Evolutionary conservation across 1,284 basidiomycete genomes (phyloP).

Genomic region (Hypsizygus ulmarius): DNA sequence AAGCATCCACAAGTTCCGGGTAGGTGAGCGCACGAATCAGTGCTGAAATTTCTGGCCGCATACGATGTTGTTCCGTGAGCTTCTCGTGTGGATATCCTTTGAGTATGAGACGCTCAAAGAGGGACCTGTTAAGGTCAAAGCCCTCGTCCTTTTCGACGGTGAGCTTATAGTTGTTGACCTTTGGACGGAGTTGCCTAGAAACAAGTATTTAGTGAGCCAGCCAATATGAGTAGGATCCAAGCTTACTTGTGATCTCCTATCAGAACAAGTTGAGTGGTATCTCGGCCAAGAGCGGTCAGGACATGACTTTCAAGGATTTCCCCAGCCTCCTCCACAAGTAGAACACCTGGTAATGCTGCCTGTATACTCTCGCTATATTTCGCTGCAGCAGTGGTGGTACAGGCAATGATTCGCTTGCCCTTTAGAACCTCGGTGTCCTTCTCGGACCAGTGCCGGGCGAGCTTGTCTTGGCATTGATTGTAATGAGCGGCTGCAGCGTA

Average conservation of each 20-base stretch:
- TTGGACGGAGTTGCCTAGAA: conserved; percentile 63
- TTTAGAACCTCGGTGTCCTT: conserved; percentile 36
- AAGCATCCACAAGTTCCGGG: conserved; percentile 56
- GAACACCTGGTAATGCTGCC: conserved; percentile 43
- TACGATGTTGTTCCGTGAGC: conserved; percentile 59
- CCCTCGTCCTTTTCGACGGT: conserved; percentile 64
- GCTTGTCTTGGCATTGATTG: conserved; percentile 36
- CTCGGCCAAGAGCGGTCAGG: conserved; percentile 49
- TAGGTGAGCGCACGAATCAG: conserved; percentile 61
- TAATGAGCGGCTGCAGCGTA: conserved; percentile 37
- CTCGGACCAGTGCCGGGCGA: conserved; percentile 38
- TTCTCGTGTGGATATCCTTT: conserved; percentile 59
- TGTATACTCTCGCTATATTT: conserved; percentile 50
- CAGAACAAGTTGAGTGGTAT: conserved; percentile 53
- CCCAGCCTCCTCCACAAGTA: conserved; percentile 69
- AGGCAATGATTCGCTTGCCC: conserved; percentile 59
- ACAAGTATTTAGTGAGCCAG: not conserved
- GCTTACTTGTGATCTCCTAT: conserved; percentile 71
- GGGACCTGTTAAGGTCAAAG: conserved; percentile 59
- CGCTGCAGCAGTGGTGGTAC: conserved; percentile 67
- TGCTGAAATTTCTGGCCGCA: conserved; percentile 66
- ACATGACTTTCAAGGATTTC: conserved; percentile 69
- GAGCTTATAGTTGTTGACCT: conserved; percentile 59
- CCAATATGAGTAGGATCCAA: not conserved
- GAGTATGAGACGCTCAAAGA: conserved; percentile 66